Evolutionary conservation across 371 early-diverging fungal species (phyloP), one percentile per base, ranked within the genome.

Genomic region (Modicella reniformis): DNA sequence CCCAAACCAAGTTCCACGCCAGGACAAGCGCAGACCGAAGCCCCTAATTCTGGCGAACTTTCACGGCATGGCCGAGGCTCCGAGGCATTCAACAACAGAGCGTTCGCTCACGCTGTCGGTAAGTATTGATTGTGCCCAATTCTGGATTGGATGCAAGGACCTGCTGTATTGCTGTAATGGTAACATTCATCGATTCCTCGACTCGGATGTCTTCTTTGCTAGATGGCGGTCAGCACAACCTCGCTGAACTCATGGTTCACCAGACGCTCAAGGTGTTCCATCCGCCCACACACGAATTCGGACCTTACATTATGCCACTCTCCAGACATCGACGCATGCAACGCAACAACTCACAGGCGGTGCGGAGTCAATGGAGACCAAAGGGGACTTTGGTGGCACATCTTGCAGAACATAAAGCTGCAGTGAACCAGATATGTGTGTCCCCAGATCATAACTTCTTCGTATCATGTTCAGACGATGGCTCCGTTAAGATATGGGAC

Each of bases 401-500:
- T 58, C 84, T 95, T 28, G 85, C 89, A 2, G 96, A 96, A 64
- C 98, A 97, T 80, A 88, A 87, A 25, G 94, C 87, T 5, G 75
- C 93, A 1, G 85, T 96, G 17, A 94, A 92, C 60, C 88, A 91
- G 51, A 71, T 96, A 1, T 85, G 83, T 3, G 85, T 94, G 4
- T 85, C 94, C 5, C 91, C 91, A 26, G 94, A 95, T 79, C 88
- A 92, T 67, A 80, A 83, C 4, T 88, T 94, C 65, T 96, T 97
- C 86, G 95, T 91, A 6, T 87, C 95, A 0, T 90, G 92, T 59
- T 92, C 94, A 2, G 92, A 93, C 53, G 96, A 96, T 75, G 94
- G 94, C 10, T 88, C 93, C 0, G 88, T 96, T 30, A 93, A 92
- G 71, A 86, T 96, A 33, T 97, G 96, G 93, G 97, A 97, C 74